Evolutionary conservation across 2,329 filamentous ascomycete species (phyloP), one percentile per base, ranked within the genome.

Genomic region (Rhytidhysteron rufulum): DNA sequence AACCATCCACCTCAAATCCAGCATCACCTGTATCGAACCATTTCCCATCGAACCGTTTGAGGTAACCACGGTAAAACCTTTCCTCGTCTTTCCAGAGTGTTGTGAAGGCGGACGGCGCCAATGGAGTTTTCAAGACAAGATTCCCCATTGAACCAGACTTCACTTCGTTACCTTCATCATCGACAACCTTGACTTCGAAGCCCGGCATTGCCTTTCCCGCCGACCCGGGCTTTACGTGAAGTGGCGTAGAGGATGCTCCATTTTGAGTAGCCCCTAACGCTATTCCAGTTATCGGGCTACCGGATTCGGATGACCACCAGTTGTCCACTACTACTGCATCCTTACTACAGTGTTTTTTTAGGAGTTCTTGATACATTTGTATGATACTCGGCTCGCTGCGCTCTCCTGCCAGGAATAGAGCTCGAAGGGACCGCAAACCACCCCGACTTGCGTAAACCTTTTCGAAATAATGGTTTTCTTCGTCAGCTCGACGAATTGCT

Each of bases 21-120:
- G 88, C 85, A 60, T 97, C 90, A 2, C 90, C 91, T 0, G 90
- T 96, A 59, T 97, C 90, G 31, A 96, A 67, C 87, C 88, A 96
- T 51, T 78, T 78, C 0, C 88, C 88, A 5, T 78, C 55, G 57
- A 96, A 97, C 11, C 90, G 75, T 64, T 85, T 85, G 49, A 95
- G 67, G 55, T 96, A 97, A 2, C 88, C 81, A 47, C 79, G 83
- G 64, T 89, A 94, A 61, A 95, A 95, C 24, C 90, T 73, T 46
- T 87, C 85, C 33, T 89, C 85, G 47, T 96, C 90, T 37, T 84
- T 72, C 85, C 90, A 96, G 2, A 96, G 71, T 1, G 83, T 90
- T 1, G 88, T 84, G 55, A 96, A 89, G 0, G 84, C 89, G 0
- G 88, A 93, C 0, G 90, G 91, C 0, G 87, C 88, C 20, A 96